A percentile compares a stretch with the other conserved stretches of the same genome.
Conservation (phyloP, 345 rosid genomes). For the Gossypium thurberi region DNA sequence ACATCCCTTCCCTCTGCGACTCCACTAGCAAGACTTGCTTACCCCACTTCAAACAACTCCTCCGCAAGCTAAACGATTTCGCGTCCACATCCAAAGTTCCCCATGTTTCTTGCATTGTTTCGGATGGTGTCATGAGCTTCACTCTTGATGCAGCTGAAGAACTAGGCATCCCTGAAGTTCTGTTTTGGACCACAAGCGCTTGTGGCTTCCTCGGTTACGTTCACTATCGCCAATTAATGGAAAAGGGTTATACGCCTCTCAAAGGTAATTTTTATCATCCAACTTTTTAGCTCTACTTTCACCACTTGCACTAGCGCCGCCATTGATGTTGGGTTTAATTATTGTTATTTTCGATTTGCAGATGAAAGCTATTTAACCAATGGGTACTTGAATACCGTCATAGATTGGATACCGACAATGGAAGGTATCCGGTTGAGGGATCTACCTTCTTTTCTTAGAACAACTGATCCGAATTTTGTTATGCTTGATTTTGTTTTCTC, state of each 20-base stretch:
- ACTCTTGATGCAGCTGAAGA: slow-evolving; percentile 35
- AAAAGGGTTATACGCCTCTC: slow-evolving; percentile 34
- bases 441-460: slow-evolving; percentile 35
- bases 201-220: slow-evolving; percentile 29
- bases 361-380: slow-evolving; percentile 42
- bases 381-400: slow-evolving; percentile 36
- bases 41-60: slow-evolving; percentile 28
- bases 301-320: not conserved
- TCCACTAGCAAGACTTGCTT: slow-evolving; percentile 28
- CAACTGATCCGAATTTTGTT: slow-evolving; percentile 27
- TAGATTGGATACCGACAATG: slow-evolving; percentile 48
- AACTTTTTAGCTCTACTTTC: not conserved
- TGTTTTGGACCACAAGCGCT: slow-evolving; percentile 42
- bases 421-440: slow-evolving; percentile 36
- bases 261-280: slow-evolving; percentile 26
- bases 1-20: slow-evolving; percentile 30
- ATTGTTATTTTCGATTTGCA: slow-evolving; percentile 9
- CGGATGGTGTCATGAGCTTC: slow-evolving; percentile 38
- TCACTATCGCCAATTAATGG: slow-evolving; percentile 20
- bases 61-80: slow-evolving; percentile 23
- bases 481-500: slow-evolving; percentile 7
- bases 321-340: not conserved
- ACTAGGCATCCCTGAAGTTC: slow-evolving; percentile 32
- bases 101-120: slow-evolving; percentile 34
- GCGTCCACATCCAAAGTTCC: slow-evolving; percentile 8